phyloP scores from a whole-genome alignment of 805 yeast genomes.

The Ogataea henricii region DNA sequence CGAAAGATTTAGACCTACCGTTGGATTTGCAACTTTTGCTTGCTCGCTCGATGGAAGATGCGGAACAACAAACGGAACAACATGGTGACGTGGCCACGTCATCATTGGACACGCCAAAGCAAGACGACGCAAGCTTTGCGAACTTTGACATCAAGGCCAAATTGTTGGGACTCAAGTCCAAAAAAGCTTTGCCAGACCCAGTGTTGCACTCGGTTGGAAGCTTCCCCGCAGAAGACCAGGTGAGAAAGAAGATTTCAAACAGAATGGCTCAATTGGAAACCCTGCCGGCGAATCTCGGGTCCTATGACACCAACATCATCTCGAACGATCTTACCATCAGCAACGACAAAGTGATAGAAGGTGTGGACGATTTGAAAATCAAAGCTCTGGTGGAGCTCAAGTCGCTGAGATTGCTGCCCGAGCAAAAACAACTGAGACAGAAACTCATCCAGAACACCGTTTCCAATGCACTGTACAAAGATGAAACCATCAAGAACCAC shows the following conservation, averaged over 20 bases:
- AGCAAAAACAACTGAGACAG: slow-evolving; percentile 72
- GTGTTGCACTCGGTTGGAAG: slow-evolving; percentile 50
- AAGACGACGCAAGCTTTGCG: slow-evolving; percentile 23
- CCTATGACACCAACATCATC: slow-evolving; percentile 43
- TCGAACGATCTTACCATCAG: slow-evolving; percentile 38
- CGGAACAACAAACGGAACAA: background rate
- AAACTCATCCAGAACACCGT: slow-evolving; percentile 44
- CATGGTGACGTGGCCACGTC: slow-evolving; percentile 4
- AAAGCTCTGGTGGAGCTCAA: slow-evolving; percentile 71
- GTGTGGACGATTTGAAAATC: slow-evolving; percentile 61
- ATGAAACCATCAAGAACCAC: slow-evolving; percentile 51
- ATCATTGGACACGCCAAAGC: background rate
- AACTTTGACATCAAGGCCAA: slow-evolving; percentile 42
- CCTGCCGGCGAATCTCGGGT: slow-evolving; percentile 70
- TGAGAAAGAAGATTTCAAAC: slow-evolving; percentile 54
- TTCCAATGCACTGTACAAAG: slow-evolving; percentile 50
- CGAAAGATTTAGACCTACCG: slow-evolving; percentile 69
- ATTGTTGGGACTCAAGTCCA: slow-evolving; percentile 40
- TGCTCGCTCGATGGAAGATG: background rate
- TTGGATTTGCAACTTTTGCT: slow-evolving; percentile 45
- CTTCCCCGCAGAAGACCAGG: slow-evolving; percentile 50
- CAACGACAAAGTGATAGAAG: slow-evolving; percentile 46
- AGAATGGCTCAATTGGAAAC: slow-evolving; percentile 63
- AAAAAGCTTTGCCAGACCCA: slow-evolving; percentile 34
- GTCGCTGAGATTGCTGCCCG: slow-evolving; percentile 60